A percentile compares a stretch with the other conserved stretches of the same genome.
phyloP scores from a whole-genome alignment of 345 rosid species.

The Hevea brasiliensis region DNA sequence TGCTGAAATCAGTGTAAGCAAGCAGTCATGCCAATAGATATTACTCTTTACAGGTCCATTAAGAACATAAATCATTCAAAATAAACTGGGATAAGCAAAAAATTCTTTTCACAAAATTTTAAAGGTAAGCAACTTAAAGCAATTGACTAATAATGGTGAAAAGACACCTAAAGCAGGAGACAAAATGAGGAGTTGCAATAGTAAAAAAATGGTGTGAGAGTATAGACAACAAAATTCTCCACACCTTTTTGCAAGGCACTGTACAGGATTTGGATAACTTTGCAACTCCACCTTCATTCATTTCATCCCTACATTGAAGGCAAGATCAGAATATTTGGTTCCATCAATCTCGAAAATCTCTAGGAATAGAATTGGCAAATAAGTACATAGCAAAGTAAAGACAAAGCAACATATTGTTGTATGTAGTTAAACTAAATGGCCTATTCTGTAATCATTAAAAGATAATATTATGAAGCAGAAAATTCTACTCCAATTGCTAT shows the following conservation, averaged over 20 bases:
- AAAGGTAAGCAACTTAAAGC: not conserved
- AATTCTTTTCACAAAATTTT: not conserved
- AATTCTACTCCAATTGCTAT: not conserved
- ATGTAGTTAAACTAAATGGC: not conserved
- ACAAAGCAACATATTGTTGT: not conserved
- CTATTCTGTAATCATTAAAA: not conserved
- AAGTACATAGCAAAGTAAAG: not conserved
- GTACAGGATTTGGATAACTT: constrained; percentile 25
- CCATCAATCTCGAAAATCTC: not conserved
- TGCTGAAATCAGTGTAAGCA: not conserved
- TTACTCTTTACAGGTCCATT: not conserved
- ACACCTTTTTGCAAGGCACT: constrained; percentile 40
- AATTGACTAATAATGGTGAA: not conserved
- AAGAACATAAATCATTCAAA: not conserved
- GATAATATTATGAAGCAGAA: not conserved
- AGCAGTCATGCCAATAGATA: not conserved
- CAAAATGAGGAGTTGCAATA: not conserved
- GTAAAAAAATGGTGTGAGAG: not conserved
- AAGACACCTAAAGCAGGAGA: not conserved
- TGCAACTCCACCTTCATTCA: constrained; percentile 21
- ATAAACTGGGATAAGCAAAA: not conserved
- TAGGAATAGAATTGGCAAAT: not conserved
- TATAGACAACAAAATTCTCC: constrained; percentile 2
- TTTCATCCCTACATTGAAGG: constrained; percentile 28
- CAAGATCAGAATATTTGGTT: not conserved